Evolutionary conservation across 768 basidiomycete species (phyloP).

Genomic region (Mycena leptocephala): DNA sequence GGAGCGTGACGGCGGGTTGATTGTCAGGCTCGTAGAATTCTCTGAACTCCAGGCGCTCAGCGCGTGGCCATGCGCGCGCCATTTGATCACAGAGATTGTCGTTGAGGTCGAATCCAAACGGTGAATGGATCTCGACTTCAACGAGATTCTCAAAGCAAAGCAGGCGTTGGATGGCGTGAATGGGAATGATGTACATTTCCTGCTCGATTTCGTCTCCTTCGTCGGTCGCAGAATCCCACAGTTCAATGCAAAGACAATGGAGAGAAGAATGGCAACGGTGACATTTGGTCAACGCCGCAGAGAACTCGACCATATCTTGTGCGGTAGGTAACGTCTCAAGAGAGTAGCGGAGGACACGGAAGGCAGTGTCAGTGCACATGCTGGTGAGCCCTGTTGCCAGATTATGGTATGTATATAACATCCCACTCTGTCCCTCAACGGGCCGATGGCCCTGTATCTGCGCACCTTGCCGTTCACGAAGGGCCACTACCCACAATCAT

Average conservation of each 20-base stretch:
- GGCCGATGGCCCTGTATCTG: too few species aligned
- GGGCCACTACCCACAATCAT: too few species aligned
- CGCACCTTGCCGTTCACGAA: too few species aligned
- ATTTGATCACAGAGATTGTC: neutral
- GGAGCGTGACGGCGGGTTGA: neutral
- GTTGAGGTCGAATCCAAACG: neutral
- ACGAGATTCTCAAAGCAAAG: neutral
- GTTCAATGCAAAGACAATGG: neutral
- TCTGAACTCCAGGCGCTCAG: neutral
- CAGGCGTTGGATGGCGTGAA: neutral
- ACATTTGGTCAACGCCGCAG: neutral
- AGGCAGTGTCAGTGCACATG: neutral
- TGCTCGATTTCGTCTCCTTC: neutral
- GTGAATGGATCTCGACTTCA: neutral
- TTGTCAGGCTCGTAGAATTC: neutral
- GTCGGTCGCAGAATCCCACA: neutral
- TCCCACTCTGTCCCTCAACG: too few species aligned
- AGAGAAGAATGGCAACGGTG: neutral
- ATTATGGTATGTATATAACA: too few species aligned
- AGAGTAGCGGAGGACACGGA: neutral
- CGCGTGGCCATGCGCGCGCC: constrained; percentile 2
- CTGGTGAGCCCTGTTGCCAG: neutral
- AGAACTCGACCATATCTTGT: neutral
- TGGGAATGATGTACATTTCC: neutral
- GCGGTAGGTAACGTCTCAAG: neutral